Evolutionary conservation across 2,329 filamentous ascomycete species (phyloP).

Genomic region (Elsinoe australis): DNA sequence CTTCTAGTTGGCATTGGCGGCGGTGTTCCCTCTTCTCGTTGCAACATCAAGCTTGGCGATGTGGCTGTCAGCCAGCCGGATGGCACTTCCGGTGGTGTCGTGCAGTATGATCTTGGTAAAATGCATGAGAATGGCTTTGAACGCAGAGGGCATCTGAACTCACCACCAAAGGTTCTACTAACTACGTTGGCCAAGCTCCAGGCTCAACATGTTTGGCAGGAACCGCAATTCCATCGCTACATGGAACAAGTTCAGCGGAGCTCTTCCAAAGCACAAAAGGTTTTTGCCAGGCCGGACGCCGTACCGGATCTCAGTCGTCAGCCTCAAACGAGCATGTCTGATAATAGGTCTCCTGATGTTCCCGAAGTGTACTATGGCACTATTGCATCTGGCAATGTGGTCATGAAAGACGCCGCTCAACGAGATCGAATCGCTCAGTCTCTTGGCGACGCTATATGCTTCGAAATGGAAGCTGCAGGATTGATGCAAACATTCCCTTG

Average conservation of each 20-base stretch:
- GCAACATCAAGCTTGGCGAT: conserved; percentile 26
- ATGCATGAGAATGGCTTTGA: not conserved
- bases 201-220: not conserved
- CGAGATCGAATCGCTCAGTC: conserved; percentile 5
- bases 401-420: conserved; percentile 15
- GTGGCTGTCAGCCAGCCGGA: conserved; percentile 24
- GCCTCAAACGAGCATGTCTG: not conserved
- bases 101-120: conserved; percentile 26
- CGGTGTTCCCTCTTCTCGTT: conserved; percentile 21
- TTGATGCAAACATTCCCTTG: conserved; percentile 20
- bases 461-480: conserved; percentile 21
- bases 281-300: no score
- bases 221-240: no score
- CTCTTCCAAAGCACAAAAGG: no score
- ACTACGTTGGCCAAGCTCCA: not conserved
- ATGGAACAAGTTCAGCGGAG: no score
- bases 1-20: conserved; percentile 25
- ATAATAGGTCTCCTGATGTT: no score
- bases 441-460: conserved; percentile 17
- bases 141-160: not conserved
- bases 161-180: not conserved
- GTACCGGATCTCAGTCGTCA: not conserved
- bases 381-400: conserved; percentile 34
- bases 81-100: conserved; percentile 21
- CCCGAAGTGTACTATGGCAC: conserved; percentile 32